phyloP scores from a whole-genome alignment of 163 green algal species.

The Coccomyxa subellipsoidea region DNA sequence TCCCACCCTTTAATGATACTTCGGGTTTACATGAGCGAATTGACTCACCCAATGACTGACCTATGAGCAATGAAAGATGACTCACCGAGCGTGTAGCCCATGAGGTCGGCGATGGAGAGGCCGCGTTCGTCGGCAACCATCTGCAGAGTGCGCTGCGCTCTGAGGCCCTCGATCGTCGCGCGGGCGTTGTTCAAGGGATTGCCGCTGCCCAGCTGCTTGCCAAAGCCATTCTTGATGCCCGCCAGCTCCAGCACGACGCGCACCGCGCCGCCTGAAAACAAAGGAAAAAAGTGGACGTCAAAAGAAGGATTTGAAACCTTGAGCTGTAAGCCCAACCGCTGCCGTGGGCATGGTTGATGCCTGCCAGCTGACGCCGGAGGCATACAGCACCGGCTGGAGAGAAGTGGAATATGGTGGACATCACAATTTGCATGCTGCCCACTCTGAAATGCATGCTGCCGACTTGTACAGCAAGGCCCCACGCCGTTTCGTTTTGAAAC shows the following conservation, averaged over 20 bases:
- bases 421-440: no score
- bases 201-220: conserved; percentile 87
- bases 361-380: no score
- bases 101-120: conserved; percentile 69
- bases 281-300: no score
- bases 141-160: conserved; percentile 73
- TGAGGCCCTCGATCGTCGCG: conserved; percentile 79
- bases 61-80: neutral
- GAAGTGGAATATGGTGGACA: no score
- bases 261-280: conserved; percentile 73
- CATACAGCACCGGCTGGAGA: no score
- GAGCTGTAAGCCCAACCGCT: no score
- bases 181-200: conserved; percentile 94
- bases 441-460: no score
- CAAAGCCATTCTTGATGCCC: conserved; percentile 90
- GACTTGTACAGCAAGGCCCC: no score
- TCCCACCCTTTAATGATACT: neutral
- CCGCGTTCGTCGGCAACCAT: conserved; percentile 69
- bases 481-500: no score
- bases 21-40: neutral
- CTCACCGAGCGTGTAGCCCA: conserved; percentile 16
- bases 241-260: conserved; percentile 91
- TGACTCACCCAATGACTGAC: neutral
- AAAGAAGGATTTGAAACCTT: no score
- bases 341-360: no score